phyloP scores from a whole-genome alignment of 2,329 filamentous ascomycete genomes.

The Ceratocystis diversiconidia region DNA sequence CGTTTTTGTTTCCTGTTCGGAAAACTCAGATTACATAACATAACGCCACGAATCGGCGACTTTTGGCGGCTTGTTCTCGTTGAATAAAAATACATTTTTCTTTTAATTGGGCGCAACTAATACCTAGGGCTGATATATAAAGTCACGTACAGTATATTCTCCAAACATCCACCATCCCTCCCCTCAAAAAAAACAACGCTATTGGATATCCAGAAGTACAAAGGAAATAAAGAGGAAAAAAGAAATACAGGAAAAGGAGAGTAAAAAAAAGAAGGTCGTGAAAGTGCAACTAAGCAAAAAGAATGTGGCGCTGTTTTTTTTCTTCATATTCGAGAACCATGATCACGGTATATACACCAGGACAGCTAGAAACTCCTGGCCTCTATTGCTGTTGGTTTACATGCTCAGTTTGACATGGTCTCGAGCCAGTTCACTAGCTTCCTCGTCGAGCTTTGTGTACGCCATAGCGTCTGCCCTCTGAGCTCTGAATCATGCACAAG shows the following conservation, averaged over 20 bases:
- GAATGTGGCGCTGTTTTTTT: background rate
- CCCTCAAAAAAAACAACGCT: background rate
- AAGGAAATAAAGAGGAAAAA: background rate
- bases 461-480: conserved; percentile 3
- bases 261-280: background rate
- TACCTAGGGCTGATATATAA: background rate
- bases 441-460: background rate
- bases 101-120: no score
- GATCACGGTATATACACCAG: no score
- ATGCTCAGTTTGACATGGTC: background rate
- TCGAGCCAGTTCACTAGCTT: conserved; percentile 6
- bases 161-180: background rate
- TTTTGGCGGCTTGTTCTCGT: no score
- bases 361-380: no score
- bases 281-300: background rate
- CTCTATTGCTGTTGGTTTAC: background rate
- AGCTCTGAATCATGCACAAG: background rate
- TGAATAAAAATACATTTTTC: no score
- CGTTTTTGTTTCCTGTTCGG: no score
- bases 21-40: no score
- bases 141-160: background rate
- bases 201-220: background rate
- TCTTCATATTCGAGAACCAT: no score
- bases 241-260: background rate
- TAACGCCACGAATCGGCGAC: no score